Conservation (phyloP, 305 asterid genomes). For the Rubia peregrina region DNA sequence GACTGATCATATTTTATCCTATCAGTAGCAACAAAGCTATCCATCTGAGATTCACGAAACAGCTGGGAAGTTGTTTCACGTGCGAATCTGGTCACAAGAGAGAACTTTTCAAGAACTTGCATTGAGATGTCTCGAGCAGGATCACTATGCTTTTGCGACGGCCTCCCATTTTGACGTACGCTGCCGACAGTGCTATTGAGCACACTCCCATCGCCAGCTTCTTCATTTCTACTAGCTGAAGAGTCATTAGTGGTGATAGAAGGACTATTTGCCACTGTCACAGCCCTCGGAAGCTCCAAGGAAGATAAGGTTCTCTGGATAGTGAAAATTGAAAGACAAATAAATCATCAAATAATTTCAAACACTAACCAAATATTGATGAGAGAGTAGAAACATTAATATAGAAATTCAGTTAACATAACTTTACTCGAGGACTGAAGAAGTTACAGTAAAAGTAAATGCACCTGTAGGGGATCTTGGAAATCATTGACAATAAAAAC, state of each 20-base stretch:
- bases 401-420: not conserved
- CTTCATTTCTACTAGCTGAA: constrained; percentile 37
- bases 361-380: not conserved
- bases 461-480: constrained; percentile 93
- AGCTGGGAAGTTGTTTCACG: constrained; percentile 99
- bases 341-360: not conserved
- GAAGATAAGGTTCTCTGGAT: constrained; percentile 84
- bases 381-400: not conserved
- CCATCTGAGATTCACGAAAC: constrained; percentile 64
- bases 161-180: constrained; percentile 55
- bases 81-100: constrained; percentile 96
- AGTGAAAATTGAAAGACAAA: constrained; percentile 11
- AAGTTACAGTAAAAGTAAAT: constrained; percentile 15
- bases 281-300: constrained; percentile 84
- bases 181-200: constrained; percentile 32
- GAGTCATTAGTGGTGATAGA: constrained; percentile 36
- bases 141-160: constrained; percentile 62
- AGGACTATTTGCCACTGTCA: constrained; percentile 49
- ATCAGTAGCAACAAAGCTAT: constrained; percentile 50
- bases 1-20: constrained; percentile 44
- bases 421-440: not conserved
- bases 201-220: constrained; percentile 26
- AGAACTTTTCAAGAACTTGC: constrained; percentile 92
- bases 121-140: constrained; percentile 89
- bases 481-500: constrained; percentile 92